Percentiles rank a stretch among this genome's conserved stretches.
phyloP scores from a whole-genome alignment of 192 early-diverging fungal genomes.

The Gonapodya prolifera region DNA sequence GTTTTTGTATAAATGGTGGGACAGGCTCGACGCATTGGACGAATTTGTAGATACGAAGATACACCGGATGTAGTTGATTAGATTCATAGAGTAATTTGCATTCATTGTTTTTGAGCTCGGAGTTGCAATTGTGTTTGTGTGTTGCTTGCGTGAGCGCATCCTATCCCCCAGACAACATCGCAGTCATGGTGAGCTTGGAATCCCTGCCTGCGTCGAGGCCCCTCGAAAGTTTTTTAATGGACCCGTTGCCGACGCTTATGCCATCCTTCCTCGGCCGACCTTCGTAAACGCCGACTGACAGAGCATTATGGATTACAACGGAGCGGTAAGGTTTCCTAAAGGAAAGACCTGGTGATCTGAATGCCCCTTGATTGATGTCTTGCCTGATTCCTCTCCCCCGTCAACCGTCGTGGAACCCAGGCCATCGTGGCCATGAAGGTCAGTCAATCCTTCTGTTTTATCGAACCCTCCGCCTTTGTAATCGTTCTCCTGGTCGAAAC shows the following conservation, averaged over 20 bases:
- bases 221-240: too few species aligned
- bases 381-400: too few species aligned
- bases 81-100: neutral
- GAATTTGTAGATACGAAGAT: constrained; percentile 40
- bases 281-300: neutral
- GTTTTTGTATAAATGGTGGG: constrained; percentile 97
- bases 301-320: neutral
- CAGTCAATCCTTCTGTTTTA: neutral
- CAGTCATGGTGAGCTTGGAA: neutral
- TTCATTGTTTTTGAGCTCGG: too few species aligned
- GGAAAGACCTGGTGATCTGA: too few species aligned
- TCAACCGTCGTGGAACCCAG: neutral
- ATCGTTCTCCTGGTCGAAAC: neutral
- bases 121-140: neutral
- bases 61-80: neutral
- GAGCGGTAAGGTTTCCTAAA: neutral
- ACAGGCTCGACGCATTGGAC: constrained; percentile 57
- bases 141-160: neutral
- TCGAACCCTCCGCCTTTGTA: neutral
- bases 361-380: too few species aligned
- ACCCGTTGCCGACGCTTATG: neutral
- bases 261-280: neutral
- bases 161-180: neutral
- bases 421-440: neutral
- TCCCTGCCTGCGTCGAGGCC: neutral